Percentiles rank a stretch among this genome's conserved stretches.
Evolutionary conservation across 2,329 filamentous ascomycete genomes (phyloP).

Genomic region (Trichoderma hamatum): DNA sequence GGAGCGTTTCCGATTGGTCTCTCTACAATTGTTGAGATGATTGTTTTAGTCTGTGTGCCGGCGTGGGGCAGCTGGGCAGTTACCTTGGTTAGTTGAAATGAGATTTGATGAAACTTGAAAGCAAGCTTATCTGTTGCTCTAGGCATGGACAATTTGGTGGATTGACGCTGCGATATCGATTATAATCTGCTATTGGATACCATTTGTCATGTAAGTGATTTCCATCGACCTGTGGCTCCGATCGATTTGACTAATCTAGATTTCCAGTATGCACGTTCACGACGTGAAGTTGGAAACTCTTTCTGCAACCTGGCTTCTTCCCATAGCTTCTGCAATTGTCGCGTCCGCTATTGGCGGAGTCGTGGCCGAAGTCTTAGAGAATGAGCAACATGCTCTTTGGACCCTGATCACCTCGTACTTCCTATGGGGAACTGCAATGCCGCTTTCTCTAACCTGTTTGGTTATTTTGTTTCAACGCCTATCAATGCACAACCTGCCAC

Average conservation of each 20-base stretch:
- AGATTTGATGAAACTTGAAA: background rate
- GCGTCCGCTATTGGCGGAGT: slow-evolving; percentile 4
- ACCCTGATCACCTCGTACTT: slow-evolving; percentile 13
- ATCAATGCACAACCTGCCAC: slow-evolving; percentile 5
- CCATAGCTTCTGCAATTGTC: slow-evolving; percentile 8
- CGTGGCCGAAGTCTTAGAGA: background rate
- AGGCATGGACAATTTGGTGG: slow-evolving; percentile 17
- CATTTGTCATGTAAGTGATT: slow-evolving; percentile 11
- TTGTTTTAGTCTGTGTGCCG: background rate
- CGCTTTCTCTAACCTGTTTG: background rate
- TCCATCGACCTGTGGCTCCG: background rate
- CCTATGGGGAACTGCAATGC: slow-evolving; percentile 16
- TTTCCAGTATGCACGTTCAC: background rate
- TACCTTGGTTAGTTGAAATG: background rate
- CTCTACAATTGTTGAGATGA: slow-evolving; percentile 14
- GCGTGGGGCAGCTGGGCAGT: slow-evolving; percentile 2
- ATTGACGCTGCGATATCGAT: slow-evolving; percentile 8
- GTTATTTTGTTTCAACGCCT: slow-evolving; percentile 4
- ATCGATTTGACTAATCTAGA: background rate
- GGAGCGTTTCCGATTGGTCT: slow-evolving; percentile 16
- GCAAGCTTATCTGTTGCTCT: background rate
- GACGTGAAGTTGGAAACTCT: background rate
- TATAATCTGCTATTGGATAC: slow-evolving; percentile 9
- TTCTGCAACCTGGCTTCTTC: slow-evolving; percentile 18
- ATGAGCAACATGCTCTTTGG: slow-evolving; percentile 10